A percentile compares a stretch with the other conserved stretches of the same genome.
phyloP scores from a whole-genome alignment of 2,329 filamentous ascomycete genomes.

The Arthrobotrys pseudoclavata region DNA sequence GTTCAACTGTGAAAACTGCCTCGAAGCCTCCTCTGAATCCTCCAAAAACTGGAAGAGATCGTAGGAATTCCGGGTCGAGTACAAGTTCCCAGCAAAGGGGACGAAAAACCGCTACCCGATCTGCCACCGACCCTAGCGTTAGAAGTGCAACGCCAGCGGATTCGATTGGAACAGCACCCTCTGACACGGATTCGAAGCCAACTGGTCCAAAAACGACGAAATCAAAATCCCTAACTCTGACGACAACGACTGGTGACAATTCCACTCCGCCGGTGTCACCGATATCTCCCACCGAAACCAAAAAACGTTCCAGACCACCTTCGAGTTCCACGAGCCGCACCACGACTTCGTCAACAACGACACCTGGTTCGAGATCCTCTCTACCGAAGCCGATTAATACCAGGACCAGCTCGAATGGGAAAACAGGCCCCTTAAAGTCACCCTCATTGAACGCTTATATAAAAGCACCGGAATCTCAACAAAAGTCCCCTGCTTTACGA shows the following conservation, averaged over 20 bases:
- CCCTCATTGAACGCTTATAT: conserved; percentile 58
- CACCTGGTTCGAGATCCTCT: conserved; percentile 42
- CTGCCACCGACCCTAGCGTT: conserved; percentile 42
- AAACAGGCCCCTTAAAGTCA: conserved; percentile 46
- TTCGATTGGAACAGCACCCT: conserved; percentile 45
- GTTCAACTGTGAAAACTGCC: conserved; percentile 16
- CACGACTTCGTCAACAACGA: conserved; percentile 39
- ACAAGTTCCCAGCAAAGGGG: conserved; percentile 49
- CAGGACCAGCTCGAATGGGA: conserved; percentile 47
- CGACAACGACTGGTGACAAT: conserved; percentile 23
- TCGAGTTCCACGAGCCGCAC: conserved; percentile 25
- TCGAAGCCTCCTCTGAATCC: conserved; percentile 28
- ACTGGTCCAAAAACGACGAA: conserved; percentile 42
- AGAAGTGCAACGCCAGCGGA: conserved; percentile 53
- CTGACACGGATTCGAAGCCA: conserved; percentile 49
- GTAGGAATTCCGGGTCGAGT: conserved; percentile 52
- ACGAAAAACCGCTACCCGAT: conserved; percentile 34
- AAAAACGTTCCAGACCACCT: conserved; percentile 32
- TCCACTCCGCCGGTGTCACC: conserved; percentile 55
- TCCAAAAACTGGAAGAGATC: conserved; percentile 38
- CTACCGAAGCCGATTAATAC: conserved; percentile 53
- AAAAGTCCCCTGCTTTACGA: conserved; percentile 50
- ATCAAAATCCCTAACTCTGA: conserved; percentile 33
- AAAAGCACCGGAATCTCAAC: conserved; percentile 46
- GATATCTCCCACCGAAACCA: conserved; percentile 46